These are phyloP conservation scores for Pseudocercospora ulei DNA, from an alignment of 2,329 filamentous ascomycete species.

Conservation along the genomic window DNA sequence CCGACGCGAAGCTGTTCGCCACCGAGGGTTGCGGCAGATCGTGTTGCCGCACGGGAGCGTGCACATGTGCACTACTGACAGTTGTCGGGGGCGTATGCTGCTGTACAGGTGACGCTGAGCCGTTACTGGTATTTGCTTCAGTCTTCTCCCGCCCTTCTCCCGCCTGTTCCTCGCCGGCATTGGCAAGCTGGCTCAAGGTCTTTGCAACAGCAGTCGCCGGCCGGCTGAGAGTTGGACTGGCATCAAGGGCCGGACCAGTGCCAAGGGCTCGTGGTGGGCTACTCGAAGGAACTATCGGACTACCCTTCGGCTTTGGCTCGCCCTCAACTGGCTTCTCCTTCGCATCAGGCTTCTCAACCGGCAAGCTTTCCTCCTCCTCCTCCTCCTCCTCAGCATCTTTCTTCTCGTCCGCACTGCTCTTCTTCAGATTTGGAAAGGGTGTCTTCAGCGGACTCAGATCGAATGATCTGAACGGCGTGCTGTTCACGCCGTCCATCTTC, in stretches of 20 bases:
- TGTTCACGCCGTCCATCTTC: constrained; percentile 72
- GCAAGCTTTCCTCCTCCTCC: constrained; percentile 21
- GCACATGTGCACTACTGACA: constrained; percentile 16
- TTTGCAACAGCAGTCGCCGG: constrained; percentile 31
- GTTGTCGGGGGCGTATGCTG: constrained; percentile 25
- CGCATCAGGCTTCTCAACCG: constrained; percentile 18
- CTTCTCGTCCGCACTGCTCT: constrained; percentile 22
- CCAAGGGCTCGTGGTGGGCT: constrained; percentile 25
- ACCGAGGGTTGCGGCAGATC: constrained; percentile 22
- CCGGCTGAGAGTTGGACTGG: constrained; percentile 30
- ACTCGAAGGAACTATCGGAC: constrained; percentile 32
- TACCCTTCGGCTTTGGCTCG: constrained; percentile 23
- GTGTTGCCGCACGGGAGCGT: constrained; percentile 19
- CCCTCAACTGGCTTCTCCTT: constrained; percentile 17
- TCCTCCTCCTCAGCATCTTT: constrained; percentile 22
- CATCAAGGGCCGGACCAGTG: constrained; percentile 23
- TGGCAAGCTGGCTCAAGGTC: constrained; percentile 28
- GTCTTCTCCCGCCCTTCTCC: constrained; percentile 18
- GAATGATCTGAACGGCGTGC: constrained; percentile 49
- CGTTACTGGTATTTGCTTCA: constrained; percentile 17
- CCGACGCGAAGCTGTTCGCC: constrained; percentile 19
- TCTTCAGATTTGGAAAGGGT: constrained; percentile 32
- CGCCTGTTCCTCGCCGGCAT: constrained; percentile 15
- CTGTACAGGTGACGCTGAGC: constrained; percentile 17
- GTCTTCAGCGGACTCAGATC: constrained; percentile 36